Evolutionary conservation across 2,329 filamentous ascomycete species (phyloP), one percentile per base, ranked within the genome.

Genomic region (Epichloe coenophiala): DNA sequence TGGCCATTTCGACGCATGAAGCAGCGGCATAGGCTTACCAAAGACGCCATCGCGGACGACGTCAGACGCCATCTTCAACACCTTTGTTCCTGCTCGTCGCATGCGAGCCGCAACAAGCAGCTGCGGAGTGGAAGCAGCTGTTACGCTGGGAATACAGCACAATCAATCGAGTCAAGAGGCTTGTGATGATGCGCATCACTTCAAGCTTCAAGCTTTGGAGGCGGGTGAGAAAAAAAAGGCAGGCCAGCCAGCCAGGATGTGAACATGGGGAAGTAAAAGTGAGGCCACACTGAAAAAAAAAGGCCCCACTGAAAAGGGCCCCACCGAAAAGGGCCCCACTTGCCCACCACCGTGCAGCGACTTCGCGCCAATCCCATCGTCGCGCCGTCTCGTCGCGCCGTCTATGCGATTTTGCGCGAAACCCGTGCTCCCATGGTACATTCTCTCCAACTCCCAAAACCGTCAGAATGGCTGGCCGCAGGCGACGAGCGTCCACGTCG

Each of bases 41-140:
- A 80, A 78, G 58, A 79, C 71, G 65, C 77, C 77, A 59, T 81
- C 77, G 50, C 76, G 66, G 59, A 76, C 67, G 57, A 68, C 67
- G 57, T 74, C 69, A 56, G 72, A 68, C 53, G 75, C 75, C 77
- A 80, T 80, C 63, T 66, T 78, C 57, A 66, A 58, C 50, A 70
- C 43, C 49, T 59, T 61, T 55, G 50, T 54, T 45, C 48, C 45
- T 47, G 60, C 52, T 53, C 49, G 59, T 60, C 59, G 59, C 64
- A 68, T 69, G 54, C 60, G 60, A 59, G 56, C 55, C 56, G 48
- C 33, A 11, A 19, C 27, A 17, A 17, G 21, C 27, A 51, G n/a
- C 44, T 46, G 48, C 15, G 17, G 35, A 39, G 6, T 33, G 8
- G 36, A n/a, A n/a, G 36, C 13, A 38, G 36, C 36, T 6, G 36